Conservation (phyloP, 768 basidiomycete genomes). For the Jaapia argillacea region DNA sequence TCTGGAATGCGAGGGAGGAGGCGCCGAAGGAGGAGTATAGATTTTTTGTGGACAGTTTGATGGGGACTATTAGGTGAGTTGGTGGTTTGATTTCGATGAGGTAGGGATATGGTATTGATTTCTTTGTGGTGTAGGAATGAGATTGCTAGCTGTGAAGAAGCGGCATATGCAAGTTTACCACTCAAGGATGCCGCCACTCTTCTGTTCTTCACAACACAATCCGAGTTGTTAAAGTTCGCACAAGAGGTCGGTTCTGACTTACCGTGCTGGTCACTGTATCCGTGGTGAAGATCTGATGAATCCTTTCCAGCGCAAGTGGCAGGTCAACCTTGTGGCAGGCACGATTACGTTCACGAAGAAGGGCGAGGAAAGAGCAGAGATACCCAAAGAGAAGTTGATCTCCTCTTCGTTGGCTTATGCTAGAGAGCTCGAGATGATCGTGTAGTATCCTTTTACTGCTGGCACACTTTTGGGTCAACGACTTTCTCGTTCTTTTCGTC, state of each 20-base stretch:
- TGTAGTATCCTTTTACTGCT: no score
- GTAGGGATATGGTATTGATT: neutral
- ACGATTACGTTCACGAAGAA: conserved; percentile 75
- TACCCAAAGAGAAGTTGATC: conserved; percentile 80
- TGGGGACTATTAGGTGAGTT: conserved; percentile 84
- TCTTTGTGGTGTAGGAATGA: conserved; percentile 57
- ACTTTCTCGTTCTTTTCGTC: no score
- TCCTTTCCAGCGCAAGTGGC: conserved; percentile 63
- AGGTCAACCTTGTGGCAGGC: conserved; percentile 60
- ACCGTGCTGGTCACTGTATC: neutral
- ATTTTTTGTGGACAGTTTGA: conserved; percentile 86
- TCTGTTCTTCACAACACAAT: conserved; percentile 80
- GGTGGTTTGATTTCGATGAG: neutral
- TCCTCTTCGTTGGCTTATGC: conserved; percentile 71
- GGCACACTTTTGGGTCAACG: no score
- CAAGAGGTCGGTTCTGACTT: conserved; percentile 43
- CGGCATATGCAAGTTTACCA: conserved; percentile 87
- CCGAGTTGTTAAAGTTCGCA: conserved; percentile 78
- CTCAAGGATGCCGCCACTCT: conserved; percentile 84
- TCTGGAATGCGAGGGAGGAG: conserved; percentile 90
- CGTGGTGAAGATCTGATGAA: no score
- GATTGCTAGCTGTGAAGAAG: conserved; percentile 94
- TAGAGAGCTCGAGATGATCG: conserved; percentile 85
- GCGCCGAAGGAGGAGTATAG: conserved; percentile 93
- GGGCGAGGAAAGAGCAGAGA: conserved; percentile 73